Percentiles rank a stretch among this genome's conserved stretches.
These are phyloP conservation scores for Tetracentron sinense DNA, from an alignment of 164 flowering plant genomes.

Conservation along the genomic window DNA sequence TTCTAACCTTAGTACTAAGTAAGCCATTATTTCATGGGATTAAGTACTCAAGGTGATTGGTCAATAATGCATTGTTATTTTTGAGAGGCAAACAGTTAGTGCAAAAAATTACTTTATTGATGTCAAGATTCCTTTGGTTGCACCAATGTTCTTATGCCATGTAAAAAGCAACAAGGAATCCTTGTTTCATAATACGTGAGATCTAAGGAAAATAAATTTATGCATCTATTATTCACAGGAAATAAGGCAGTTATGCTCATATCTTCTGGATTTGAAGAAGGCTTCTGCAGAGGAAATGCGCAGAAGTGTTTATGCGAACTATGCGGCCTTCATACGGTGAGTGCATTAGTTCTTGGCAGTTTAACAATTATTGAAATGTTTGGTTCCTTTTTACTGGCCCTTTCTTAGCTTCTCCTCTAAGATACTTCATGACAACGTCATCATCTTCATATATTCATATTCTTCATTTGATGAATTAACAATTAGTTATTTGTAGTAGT, in stretches of 20 bases:
- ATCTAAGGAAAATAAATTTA: neutral
- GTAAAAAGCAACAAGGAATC: neutral
- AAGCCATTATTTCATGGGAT: no score
- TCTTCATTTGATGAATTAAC: neutral
- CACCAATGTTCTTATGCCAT: neutral
- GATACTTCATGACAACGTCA: neutral
- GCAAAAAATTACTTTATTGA: neutral
- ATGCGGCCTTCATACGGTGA: conserved; percentile 92
- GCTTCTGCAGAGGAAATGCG: conserved; percentile 99
- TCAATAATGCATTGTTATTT: no score
- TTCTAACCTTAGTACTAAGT: no score
- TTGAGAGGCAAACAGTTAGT: neutral
- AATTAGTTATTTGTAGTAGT: neutral
- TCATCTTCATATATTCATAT: neutral
- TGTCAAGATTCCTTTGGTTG: neutral
- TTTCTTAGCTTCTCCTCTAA: neutral
- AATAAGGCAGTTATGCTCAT: conserved; percentile 78
- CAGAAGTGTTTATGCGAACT: conserved; percentile 94
- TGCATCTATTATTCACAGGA: conserved; percentile 57
- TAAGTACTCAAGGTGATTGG: no score
- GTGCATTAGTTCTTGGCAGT: conserved; percentile 12
- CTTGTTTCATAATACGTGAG: neutral
- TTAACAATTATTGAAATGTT: neutral
- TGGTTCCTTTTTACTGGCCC: neutral
- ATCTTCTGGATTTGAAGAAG: conserved; percentile 81